Conservation (phyloP, 225 moss, liverwort and hornwort genomes). For the Physcomitrellopsis africana region DNA sequence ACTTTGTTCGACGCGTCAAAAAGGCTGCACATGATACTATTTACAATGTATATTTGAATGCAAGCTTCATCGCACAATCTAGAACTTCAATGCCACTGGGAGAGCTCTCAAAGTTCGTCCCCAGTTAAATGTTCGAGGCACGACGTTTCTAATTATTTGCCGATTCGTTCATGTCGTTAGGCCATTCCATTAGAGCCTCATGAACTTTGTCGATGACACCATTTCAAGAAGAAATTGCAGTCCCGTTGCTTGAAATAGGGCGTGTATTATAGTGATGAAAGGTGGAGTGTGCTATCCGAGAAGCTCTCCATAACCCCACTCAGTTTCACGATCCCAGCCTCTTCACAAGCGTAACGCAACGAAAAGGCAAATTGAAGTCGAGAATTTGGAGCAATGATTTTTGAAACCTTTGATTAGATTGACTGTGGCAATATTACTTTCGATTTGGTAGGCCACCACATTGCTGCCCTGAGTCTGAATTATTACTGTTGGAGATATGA, state of each 20-base stretch:
- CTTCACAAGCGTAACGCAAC: conserved; percentile 32
- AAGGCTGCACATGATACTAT: too few relatives aligned
- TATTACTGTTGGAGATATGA: conserved; percentile 23
- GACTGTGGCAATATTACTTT: not conserved
- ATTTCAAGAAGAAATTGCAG: too few relatives aligned
- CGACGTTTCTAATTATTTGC: too few relatives aligned
- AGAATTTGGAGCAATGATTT: not conserved
- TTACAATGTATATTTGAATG: too few relatives aligned
- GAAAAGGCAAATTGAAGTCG: conserved; percentile 9
- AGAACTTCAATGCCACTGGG: too few relatives aligned
- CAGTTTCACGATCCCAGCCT: conserved; percentile 20
- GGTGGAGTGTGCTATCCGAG: conserved; percentile 28
- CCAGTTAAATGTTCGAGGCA: too few relatives aligned
- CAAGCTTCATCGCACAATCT: too few relatives aligned
- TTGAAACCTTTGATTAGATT: not conserved
- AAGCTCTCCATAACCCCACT: conserved; percentile 24
- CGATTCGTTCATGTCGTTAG: too few relatives aligned
- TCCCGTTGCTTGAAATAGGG: not conserved
- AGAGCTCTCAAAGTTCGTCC: too few relatives aligned
- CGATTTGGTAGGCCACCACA: conserved; percentile 33
- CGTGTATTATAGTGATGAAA: conserved; percentile 37
- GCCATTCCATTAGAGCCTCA: too few relatives aligned
- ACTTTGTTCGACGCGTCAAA: too few relatives aligned
- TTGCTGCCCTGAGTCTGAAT: conserved; percentile 32
- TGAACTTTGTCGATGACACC: too few relatives aligned